phyloP scores from a whole-genome alignment of 176 grass and related monocot species.

The Carex myosuroides region DNA sequence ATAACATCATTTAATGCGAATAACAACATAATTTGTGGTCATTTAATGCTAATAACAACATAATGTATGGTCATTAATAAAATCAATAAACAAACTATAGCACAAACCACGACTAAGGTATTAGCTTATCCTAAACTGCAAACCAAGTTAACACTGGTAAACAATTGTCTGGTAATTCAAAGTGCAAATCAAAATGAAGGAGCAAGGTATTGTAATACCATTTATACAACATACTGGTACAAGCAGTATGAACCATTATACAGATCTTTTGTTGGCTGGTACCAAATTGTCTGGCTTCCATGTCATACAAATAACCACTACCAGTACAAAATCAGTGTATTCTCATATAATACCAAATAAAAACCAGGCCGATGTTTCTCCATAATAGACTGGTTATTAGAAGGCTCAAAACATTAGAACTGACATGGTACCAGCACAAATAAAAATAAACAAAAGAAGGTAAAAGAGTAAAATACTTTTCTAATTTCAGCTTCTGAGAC shows the following conservation, averaged over 20 bases:
- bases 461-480: constrained; percentile 41
- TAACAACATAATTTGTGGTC: background rate
- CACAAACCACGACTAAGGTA: too few species aligned
- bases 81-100: too few species aligned
- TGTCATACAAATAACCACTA: background rate
- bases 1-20: background rate
- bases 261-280: background rate
- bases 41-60: background rate
- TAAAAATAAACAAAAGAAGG: constrained; percentile 7
- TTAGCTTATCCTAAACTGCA: too few species aligned
- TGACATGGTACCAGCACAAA: background rate
- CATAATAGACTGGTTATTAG: background rate
- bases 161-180: background rate
- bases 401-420: background rate
- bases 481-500: constrained; percentile 85
- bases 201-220: background rate
- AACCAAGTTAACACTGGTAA: background rate
- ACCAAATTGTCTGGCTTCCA: background rate
- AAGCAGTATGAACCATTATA: background rate
- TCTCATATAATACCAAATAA: background rate
- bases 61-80: background rate
- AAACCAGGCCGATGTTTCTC: background rate
- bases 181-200: background rate
- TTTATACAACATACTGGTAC: background rate
- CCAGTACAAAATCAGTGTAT: background rate